These are phyloP conservation scores for Monilinia polystroma DNA, from an alignment of 2,329 filamentous ascomycete species.

Conservation along the genomic window DNA sequence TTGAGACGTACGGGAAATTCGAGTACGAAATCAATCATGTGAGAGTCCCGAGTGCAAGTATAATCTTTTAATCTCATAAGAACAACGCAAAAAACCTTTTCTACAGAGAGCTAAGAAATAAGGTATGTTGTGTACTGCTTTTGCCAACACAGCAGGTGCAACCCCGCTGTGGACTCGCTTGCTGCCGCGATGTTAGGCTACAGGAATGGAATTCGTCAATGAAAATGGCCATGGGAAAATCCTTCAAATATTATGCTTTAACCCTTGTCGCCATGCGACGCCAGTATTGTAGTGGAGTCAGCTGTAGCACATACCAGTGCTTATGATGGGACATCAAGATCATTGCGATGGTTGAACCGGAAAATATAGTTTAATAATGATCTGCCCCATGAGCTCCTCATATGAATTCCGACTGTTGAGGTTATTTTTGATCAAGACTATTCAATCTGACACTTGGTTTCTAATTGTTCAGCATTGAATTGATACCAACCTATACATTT, in stretches of 20 bases:
- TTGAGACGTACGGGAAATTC: background rate
- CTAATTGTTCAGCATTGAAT: background rate
- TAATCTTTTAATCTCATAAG: background rate
- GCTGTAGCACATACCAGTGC: conserved; percentile 3
- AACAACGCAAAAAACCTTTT: background rate
- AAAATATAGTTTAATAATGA: background rate
- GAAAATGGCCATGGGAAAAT: background rate
- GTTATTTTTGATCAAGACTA: background rate
- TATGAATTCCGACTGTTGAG: background rate
- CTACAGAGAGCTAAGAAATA: background rate
- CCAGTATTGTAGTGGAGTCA: background rate
- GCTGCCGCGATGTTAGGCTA: conserved; percentile 3
- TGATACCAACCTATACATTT: background rate
- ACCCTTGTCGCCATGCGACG: conserved; percentile 15
- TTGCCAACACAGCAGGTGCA: conserved; percentile 10
- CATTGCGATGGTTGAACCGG: background rate
- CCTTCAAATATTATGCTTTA: background rate
- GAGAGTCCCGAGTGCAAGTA: background rate
- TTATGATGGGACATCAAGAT: conserved; percentile 11
- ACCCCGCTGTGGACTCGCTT: conserved; percentile 14
- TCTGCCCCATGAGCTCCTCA: background rate
- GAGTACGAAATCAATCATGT: background rate
- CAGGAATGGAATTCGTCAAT: background rate
- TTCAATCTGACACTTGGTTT: background rate
- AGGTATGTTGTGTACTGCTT: background rate